A percentile compares a stretch with the other conserved stretches of the same genome.
Conservation (phyloP, 2,329 filamentous ascomycete genomes). For the Alternaria sp. region DNA sequence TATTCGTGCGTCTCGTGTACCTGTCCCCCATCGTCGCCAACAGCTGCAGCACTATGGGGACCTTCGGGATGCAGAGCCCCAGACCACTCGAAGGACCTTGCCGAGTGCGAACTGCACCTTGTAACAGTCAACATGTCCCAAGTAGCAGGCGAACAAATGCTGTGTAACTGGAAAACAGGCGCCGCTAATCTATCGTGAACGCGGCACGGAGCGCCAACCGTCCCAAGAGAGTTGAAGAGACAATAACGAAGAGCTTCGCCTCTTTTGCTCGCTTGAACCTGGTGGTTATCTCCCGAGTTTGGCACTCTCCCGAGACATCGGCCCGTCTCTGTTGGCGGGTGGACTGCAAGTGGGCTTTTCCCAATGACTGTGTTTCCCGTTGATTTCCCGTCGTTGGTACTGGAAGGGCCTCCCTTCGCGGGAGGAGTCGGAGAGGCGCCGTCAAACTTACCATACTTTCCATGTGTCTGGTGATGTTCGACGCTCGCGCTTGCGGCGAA, state of each 20-base stretch:
- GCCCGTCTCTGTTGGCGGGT: slow-evolving; percentile 21
- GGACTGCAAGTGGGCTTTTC: slow-evolving; percentile 12
- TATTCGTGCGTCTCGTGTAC: slow-evolving; percentile 16
- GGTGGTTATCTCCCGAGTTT: slow-evolving; percentile 31
- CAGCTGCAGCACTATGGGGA: slow-evolving; percentile 34
- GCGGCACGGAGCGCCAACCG: slow-evolving; percentile 27
- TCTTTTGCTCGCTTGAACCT: slow-evolving; percentile 25
- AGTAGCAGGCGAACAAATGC: slow-evolving; percentile 26
- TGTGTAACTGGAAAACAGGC: slow-evolving; percentile 31
- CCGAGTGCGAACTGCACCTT: slow-evolving; percentile 21
- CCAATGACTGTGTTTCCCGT: slow-evolving; percentile 12
- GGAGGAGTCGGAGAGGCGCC: slow-evolving; percentile 18
- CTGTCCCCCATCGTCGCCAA: slow-evolving; percentile 29
- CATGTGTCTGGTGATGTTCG: slow-evolving; percentile 9
- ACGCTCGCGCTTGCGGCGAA: neutral
- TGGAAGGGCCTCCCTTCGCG: slow-evolving; percentile 21
- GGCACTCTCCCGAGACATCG: slow-evolving; percentile 24
- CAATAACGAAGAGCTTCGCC: slow-evolving; percentile 22
- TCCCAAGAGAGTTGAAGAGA: slow-evolving; percentile 1
- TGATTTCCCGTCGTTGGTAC: slow-evolving; percentile 7
- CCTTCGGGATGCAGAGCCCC: slow-evolving; percentile 27
- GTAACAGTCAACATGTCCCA: slow-evolving; percentile 19
- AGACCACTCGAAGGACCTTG: slow-evolving; percentile 17
- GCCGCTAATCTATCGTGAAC: slow-evolving; percentile 35
- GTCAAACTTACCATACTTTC: slow-evolving; percentile 12